Evolutionary conservation across 1,284 basidiomycete genomes (phyloP), one percentile per base, ranked within the genome.

Genomic region (Inonotus hispidus): DNA sequence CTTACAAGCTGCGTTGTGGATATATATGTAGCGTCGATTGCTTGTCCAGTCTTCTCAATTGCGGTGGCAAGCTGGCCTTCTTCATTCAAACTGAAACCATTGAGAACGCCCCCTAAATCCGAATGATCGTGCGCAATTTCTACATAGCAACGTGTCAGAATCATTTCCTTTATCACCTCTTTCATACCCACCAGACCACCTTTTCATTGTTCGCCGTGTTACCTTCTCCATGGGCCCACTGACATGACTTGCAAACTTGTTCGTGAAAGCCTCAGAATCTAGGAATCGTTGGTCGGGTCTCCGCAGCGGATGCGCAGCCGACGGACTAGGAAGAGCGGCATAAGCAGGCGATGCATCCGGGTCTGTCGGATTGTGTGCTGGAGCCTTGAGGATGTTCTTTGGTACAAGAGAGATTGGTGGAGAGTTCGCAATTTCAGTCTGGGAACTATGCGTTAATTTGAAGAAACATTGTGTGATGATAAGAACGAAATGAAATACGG

Each of bases 261-360:
- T 87, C 3, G 97, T 99, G 73, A 99, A 99, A 1, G 87, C 84
- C 73, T 99, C 97, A 1, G 94, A 96, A 72, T 99, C 97, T 38
- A 92, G 79, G 76, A 99, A 99, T 14, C 95, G 85, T 71, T 94
- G 93, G 71, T 98, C 95, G 11, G 95, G 93, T 63, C 87, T 81
- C 57, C 92, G 85, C 27, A 98, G 76, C 2, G 93, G 90, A 67
- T 95, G 92, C 2, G 87, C 85, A 23, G 92, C 83, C 0, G 93
- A 90, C 1, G 97, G 95, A 61, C 90, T 90, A 0, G 97, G 94
- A 38, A 99, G 81, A 14, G 88, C 87, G 43, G 85, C 81, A 70
- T 96, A 97, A 1, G 92, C 88, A 13, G 85, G 77, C 11, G 88
- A 84, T 14, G 84, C 81, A 62, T 81, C 82, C 61, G 85, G 81